These are phyloP conservation scores for Dacryopinax primogenitus DNA, from an alignment of 768 basidiomycete species.

Conservation along the genomic window DNA sequence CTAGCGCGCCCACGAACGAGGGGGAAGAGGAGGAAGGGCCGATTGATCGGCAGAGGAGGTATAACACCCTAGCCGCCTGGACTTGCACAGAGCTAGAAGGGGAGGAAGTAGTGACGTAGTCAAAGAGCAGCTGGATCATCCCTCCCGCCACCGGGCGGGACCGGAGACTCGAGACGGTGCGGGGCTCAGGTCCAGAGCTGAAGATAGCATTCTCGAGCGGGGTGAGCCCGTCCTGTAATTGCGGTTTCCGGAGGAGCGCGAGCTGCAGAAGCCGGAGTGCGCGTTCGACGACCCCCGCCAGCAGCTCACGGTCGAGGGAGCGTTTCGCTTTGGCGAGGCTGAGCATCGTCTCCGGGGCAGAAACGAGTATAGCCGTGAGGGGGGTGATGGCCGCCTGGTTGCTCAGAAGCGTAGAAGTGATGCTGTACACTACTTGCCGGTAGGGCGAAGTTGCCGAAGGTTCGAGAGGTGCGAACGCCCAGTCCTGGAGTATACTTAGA, in stretches of 20 bases:
- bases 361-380: background rate
- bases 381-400: background rate
- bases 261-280: background rate
- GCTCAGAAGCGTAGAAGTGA: background rate
- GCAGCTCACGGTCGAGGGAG: background rate
- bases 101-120: background rate
- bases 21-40: constrained; percentile 17
- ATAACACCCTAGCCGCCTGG: constrained; percentile 11
- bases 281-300: background rate
- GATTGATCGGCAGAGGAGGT: constrained; percentile 19
- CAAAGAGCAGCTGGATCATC: background rate
- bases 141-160: background rate
- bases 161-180: background rate
- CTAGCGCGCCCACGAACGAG: constrained; percentile 20
- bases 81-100: background rate
- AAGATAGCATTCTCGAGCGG: background rate
- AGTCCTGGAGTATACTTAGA: background rate
- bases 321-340: background rate
- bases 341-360: background rate
- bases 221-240: background rate
- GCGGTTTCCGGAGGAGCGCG: background rate
- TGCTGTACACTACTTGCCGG: background rate
- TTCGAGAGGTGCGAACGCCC: background rate
- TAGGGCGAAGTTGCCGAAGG: background rate
- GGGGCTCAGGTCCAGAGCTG: background rate